Evolutionary conservation across 371 early-diverging fungal species (phyloP).

Genomic region (Circinella minor): DNA sequence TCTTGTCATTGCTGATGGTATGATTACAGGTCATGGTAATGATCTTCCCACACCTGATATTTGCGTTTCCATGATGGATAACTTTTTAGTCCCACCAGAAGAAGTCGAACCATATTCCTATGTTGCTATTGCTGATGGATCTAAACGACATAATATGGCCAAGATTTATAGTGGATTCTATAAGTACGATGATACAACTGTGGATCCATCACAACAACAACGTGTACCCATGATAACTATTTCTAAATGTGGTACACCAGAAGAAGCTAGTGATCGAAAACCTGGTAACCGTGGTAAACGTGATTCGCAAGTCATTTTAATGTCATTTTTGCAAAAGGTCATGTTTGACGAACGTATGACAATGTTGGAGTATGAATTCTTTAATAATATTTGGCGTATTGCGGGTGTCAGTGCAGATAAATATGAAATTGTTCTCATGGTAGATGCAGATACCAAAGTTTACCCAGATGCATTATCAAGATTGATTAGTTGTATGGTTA

Average conservation of each 20-base stretch:
- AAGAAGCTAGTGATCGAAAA: slow-evolving; percentile 71
- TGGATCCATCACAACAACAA: slow-evolving; percentile 51
- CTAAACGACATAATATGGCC: slow-evolving; percentile 92
- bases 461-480: slow-evolving; percentile 78
- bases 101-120: slow-evolving; percentile 71
- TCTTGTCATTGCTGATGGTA: slow-evolving; percentile 54
- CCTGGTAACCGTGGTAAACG: slow-evolving; percentile 98
- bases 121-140: slow-evolving; percentile 90
- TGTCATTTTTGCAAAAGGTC: slow-evolving; percentile 95
- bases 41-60: slow-evolving; percentile 75
- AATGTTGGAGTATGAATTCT: slow-evolving; percentile 93
- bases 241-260: slow-evolving; percentile 89
- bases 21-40: slow-evolving; percentile 57
- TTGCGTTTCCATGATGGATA: slow-evolving; percentile 68
- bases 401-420: slow-evolving; percentile 84
- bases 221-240: slow-evolving; percentile 88
- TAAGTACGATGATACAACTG: slow-evolving; percentile 54
- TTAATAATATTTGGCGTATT: slow-evolving; percentile 84
- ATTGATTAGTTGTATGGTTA: slow-evolving; percentile 71
- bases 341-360: slow-evolving; percentile 97
- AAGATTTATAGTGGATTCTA: slow-evolving; percentile 94
- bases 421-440: slow-evolving; percentile 94
- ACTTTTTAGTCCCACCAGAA: slow-evolving; percentile 48
- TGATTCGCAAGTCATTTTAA: slow-evolving; percentile 97
- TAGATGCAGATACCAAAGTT: slow-evolving; percentile 97